A percentile compares a stretch with the other conserved stretches of the same genome.
These are phyloP conservation scores for Neodidymelliopsis sp. DNA, from an alignment of 2,329 filamentous ascomycete genomes.

Conservation along the genomic window DNA sequence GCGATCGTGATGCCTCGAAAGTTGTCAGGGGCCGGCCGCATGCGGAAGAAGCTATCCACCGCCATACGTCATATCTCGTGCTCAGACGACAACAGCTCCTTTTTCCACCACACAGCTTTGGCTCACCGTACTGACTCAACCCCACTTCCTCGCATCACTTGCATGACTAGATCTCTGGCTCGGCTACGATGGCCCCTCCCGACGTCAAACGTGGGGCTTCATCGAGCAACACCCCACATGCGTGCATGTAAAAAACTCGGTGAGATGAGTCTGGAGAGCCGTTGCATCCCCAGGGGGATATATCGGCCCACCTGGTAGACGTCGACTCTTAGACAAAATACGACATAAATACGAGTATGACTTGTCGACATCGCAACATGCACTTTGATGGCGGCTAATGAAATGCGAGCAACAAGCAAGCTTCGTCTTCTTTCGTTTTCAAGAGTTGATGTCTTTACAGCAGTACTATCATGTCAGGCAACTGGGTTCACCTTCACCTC, in stretches of 20 bases:
- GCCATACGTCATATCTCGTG: slow-evolving; percentile 12
- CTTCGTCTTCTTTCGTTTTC: too few relatives aligned
- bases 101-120: slow-evolving; percentile 4
- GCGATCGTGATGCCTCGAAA: slow-evolving; percentile 11
- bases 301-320: slow-evolving; percentile 12
- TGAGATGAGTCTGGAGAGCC: slow-evolving; percentile 16
- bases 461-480: too few relatives aligned
- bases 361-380: too few relatives aligned
- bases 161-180: not conserved
- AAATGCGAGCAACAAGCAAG: too few relatives aligned
- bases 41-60: slow-evolving; percentile 6
- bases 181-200: slow-evolving; percentile 7
- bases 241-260: slow-evolving; percentile 10
- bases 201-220: slow-evolving; percentile 14
- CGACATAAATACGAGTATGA: too few relatives aligned
- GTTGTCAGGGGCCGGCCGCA: slow-evolving; percentile 6
- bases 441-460: too few relatives aligned
- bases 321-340: not conserved
- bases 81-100: slow-evolving; percentile 2
- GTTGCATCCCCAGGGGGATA: slow-evolving; percentile 15
- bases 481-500: too few relatives aligned
- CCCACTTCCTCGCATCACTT: slow-evolving; percentile 3
- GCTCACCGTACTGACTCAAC: not conserved
- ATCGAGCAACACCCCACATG: slow-evolving; percentile 11
- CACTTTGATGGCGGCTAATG: too few relatives aligned